Base-by-base conservation (phyloP, 352 stramenopile genomes). In the Pythium vanterpoolii region DNA sequence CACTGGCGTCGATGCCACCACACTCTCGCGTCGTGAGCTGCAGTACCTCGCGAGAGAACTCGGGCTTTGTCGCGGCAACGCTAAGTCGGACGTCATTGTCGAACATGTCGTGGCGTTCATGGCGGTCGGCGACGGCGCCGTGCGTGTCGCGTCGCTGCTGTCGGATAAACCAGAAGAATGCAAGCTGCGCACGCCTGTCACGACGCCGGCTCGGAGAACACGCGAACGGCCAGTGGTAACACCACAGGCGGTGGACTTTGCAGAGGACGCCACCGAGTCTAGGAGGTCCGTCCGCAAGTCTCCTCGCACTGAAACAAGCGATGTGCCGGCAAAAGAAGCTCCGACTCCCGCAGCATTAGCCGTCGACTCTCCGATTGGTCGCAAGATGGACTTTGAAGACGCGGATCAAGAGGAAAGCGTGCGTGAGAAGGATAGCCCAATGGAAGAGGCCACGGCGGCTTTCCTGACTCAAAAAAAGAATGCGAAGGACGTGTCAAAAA, bases 21-120 rank as follows among this genome's bases (percentile, higher is more conserved):
- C 64, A 39, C 76, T 85, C 18, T 85, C 76, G 31, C 77, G 80
- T 42, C 78, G 80, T 14, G 76, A 83, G 57, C 69, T 90, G 55
- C 80, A 90, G 68, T 65, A 69, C 44, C 66, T 90, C 50, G 80
- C 78, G 19, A 83, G 81, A 51, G 76, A 88, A 60, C 58, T 90
- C 48, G 64, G 83, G 62, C 60, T 88, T 28, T 90, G 80, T 42
- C 73, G 71, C 38, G 80, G 69, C 26, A 90, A 90, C 47, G 73
- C 74, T 60, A 88, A 88, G 67, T 86, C 76, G 16, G 76, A 89
- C 42, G 72, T 87, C 38, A 86, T 89, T 49, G 40, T 83, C 27
- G 56, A 73, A 50, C 69, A 83, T 48, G 62, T 79, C 19, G 56
- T 69, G 51, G 42, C 74, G 31, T 84, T 84, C 56, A 49, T 87